Evolutionary conservation across 2,329 filamentous ascomycete genomes (phyloP), one percentile per base, ranked within the genome.

Genomic region (Exophiala xenobiotica): DNA sequence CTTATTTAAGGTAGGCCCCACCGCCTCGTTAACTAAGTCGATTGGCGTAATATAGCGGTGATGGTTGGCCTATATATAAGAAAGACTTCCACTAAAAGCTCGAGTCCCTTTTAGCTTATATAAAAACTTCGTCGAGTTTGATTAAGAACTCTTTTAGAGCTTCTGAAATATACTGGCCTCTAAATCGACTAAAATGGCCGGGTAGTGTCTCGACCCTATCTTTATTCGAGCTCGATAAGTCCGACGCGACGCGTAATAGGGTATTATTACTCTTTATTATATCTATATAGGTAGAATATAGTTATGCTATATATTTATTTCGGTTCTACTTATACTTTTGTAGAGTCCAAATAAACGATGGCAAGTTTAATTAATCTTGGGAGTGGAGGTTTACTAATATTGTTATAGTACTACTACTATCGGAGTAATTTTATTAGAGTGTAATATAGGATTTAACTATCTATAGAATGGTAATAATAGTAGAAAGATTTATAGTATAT

Each of bases 81-180:
- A 97, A 99, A 77, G 96, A 93, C 4, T 89, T 90, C 59, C 89
- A 82, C 93, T 93, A 99, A 78, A 97, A 99, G 47, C 81, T 79
- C 3, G 89, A 86, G 66, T 97, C 92, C 58, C 95, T 83, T 64
- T 85, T 86, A 54, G 93, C 90, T 63, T 86, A 76, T 64, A 93
- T 86, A 77, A 99, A 99, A 24, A 92, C 93, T 23, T 83, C 82
- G 72, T 97, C 92, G 4, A 99, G 81, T 72, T 99, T 83, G 1
- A 85, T 85, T 53, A 99, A 76, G 67, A 92, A 97, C 74, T 97
- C 92, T 92, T 99, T 97, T 54, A 99, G 80, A 16, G 90, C 92
- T 71, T 99, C 93, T 1, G 93, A 93, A 2, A 99, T 93, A 67
- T 96, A 99, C 70, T 97, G 92, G 11, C 93, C 93, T 64, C 93